Evolutionary conservation across 2,329 filamentous ascomycete species (phyloP), one percentile per base, ranked within the genome.

Genomic region (Aspergillus luchuensis): DNA sequence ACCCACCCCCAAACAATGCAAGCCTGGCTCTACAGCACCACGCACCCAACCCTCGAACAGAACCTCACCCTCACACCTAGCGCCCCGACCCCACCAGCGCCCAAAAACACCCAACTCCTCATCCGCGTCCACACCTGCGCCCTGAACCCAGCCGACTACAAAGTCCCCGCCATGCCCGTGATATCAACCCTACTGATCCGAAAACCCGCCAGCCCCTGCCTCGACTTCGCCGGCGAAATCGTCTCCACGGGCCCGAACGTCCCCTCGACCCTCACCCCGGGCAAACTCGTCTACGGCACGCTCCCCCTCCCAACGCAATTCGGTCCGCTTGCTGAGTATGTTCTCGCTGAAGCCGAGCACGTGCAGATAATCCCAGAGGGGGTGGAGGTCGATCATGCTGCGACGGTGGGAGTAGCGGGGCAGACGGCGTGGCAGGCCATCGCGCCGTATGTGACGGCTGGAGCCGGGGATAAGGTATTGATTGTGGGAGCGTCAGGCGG

Each of bases 401-500:
- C 78, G n/a, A 72, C 73, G 10, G 59, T 82, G 10, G 80, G 78
- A 1, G 78, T 81, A 2, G 81, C 81, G 0, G 82, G 75, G 1
- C 67, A 79, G 62, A 83, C 82, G 3, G 80, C 82, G 3, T 81
- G 80, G 61, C 80, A 84, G 67, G 69, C 72, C 33, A 74, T 85
- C 23, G 71, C 82, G n/a, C 78, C 79, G 1, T 72, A 80, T 59
- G 79, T 82, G 50, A 75, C 77, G 11, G 25, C 36, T 0, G 50
- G n/a, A 21, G 62, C 72, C 4, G 85, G 85, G n/a, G 80, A 84
- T 55, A 82, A 80, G 66, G 79, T 90, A 7, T 85, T 89, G 67
- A 82, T 89, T 71, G 89, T 89, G 64, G 87, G 86, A 11, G 87
- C 86, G 0, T 85, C 81, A 5, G 88, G 88, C 8, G 87, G 87